These are phyloP conservation scores for Backusella australiensis DNA, from an alignment of 192 early-diverging fungal genomes.

Conservation along the genomic window DNA sequence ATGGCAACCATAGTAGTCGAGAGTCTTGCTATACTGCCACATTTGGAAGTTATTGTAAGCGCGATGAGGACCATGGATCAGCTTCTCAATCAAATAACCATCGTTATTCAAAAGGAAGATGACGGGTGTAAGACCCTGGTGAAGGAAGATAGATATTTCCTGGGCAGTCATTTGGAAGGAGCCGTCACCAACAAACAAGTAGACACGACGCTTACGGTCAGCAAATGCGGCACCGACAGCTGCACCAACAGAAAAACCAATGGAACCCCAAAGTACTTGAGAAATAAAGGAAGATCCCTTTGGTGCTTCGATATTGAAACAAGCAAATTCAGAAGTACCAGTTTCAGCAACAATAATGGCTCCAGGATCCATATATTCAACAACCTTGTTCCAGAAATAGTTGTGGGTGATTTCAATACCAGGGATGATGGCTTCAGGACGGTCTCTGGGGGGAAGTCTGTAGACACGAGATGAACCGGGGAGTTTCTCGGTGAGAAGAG, in stretches of 20 bases:
- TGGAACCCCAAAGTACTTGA: constrained; percentile 36
- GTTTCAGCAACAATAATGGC: constrained; percentile 44
- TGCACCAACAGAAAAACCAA: constrained; percentile 36
- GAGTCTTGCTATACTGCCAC: constrained; percentile 47
- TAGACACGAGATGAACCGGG: background rate
- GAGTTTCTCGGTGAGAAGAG: constrained; percentile 10
- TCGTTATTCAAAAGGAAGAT: constrained; percentile 52
- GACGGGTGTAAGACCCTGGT: constrained; percentile 44
- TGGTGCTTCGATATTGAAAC: constrained; percentile 33
- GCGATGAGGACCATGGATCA: constrained; percentile 43
- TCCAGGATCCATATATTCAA: constrained; percentile 25
- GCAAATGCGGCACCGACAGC: constrained; percentile 45
- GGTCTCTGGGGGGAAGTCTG: background rate
- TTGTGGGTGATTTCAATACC: constrained; percentile 32
- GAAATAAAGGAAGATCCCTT: constrained; percentile 36
- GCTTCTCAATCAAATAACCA: constrained; percentile 48
- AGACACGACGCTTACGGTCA: constrained; percentile 34
- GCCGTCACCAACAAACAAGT: constrained; percentile 49
- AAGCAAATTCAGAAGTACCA: constrained; percentile 43
- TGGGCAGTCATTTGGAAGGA: constrained; percentile 49
- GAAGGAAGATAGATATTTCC: constrained; percentile 48
- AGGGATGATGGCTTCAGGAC: background rate
- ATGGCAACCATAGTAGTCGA: constrained; percentile 40
- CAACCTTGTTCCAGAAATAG: constrained; percentile 43
- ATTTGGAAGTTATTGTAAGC: constrained; percentile 45